Percentiles rank a stretch among this genome's conserved stretches.
Evolutionary conservation across 2,329 filamentous ascomycete genomes (phyloP).

Genomic region (Aureobasidium sp.): DNA sequence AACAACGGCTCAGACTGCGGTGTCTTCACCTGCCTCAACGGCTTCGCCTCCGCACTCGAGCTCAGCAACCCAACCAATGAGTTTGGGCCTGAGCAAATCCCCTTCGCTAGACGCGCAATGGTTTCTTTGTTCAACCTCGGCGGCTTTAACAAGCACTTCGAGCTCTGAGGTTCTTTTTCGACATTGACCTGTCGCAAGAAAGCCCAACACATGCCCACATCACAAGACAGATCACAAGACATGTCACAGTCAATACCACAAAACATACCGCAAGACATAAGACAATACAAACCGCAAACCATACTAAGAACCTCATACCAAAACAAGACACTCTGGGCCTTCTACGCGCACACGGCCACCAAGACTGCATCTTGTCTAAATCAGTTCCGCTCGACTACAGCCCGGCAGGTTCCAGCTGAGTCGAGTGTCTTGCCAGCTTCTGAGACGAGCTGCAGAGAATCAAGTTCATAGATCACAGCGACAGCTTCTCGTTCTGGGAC

Average conservation of each 20-base stretch:
- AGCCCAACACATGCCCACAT: no score
- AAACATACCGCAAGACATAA: no score
- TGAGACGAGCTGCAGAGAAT: neutral
- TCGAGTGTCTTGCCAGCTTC: neutral
- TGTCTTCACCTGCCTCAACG: constrained; percentile 68
- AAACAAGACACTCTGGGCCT: no score
- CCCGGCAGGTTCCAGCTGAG: neutral
- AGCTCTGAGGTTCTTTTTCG: neutral
- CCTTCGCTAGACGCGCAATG: constrained; percentile 42
- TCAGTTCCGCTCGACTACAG: neutral
- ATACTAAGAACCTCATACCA: no score
- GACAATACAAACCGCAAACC: no score
- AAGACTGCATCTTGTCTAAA: no score
- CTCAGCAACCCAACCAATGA: constrained; percentile 26
- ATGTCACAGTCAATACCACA: no score
- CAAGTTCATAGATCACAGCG: neutral
- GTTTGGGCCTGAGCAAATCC: constrained; percentile 48
- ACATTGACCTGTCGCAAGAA: no score
- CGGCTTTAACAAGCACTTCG: constrained; percentile 54
- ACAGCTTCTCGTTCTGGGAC: neutral
- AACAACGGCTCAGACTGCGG: constrained; percentile 66
- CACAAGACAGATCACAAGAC: no score
- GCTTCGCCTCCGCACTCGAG: constrained; percentile 46
- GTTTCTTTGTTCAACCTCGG: constrained; percentile 58
- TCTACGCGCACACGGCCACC: no score